phyloP scores from a whole-genome alignment of 2,329 filamentous ascomycete species.

The Calonectria pauciramosa region DNA sequence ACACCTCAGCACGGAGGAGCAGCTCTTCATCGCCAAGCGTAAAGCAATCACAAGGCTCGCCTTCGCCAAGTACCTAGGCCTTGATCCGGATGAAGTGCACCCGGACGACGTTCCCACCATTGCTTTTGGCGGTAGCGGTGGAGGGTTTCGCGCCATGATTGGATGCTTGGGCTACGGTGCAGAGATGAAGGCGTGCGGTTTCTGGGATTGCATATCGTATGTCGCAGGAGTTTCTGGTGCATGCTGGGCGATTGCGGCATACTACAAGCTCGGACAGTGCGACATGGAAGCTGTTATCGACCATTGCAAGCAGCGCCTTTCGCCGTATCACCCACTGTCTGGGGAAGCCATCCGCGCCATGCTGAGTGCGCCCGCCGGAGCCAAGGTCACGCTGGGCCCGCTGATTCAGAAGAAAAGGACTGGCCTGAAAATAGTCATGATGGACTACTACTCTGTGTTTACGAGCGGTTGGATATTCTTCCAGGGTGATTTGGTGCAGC shows the following conservation, averaged over 20 bases:
- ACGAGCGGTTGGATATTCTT: slow-evolving; percentile 28
- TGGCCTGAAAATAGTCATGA: slow-evolving; percentile 14
- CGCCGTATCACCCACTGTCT: slow-evolving; percentile 24
- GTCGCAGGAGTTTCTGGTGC: slow-evolving; percentile 23
- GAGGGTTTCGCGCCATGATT: slow-evolving; percentile 28
- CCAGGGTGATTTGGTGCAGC: slow-evolving; percentile 13
- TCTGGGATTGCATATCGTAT: slow-evolving; percentile 26
- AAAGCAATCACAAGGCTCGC: not conserved
- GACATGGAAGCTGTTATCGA: slow-evolving; percentile 24
- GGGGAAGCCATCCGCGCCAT: slow-evolving; percentile 25
- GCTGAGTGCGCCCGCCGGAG: slow-evolving; percentile 21
- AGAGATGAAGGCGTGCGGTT: slow-evolving; percentile 14
- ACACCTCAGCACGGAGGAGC: slow-evolving; percentile 15
- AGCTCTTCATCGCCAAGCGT: slow-evolving; percentile 8
- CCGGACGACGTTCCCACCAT: slow-evolving; percentile 22
- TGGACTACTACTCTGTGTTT: slow-evolving; percentile 27
- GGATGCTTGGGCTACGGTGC: slow-evolving; percentile 20
- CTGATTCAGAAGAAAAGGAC: slow-evolving; percentile 23
- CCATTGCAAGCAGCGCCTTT: slow-evolving; percentile 23
- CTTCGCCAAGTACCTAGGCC: slow-evolving; percentile 13
- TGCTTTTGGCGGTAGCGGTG: slow-evolving; percentile 23
- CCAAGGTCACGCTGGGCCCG: slow-evolving; percentile 21
- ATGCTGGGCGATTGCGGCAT: slow-evolving; percentile 22
- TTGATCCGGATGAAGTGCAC: slow-evolving; percentile 11
- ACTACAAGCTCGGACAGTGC: slow-evolving; percentile 18